Evolutionary conservation across 2,329 filamentous ascomycete genomes (phyloP), one percentile per base, ranked within the genome.

Genomic region (Fusarium buxicola): DNA sequence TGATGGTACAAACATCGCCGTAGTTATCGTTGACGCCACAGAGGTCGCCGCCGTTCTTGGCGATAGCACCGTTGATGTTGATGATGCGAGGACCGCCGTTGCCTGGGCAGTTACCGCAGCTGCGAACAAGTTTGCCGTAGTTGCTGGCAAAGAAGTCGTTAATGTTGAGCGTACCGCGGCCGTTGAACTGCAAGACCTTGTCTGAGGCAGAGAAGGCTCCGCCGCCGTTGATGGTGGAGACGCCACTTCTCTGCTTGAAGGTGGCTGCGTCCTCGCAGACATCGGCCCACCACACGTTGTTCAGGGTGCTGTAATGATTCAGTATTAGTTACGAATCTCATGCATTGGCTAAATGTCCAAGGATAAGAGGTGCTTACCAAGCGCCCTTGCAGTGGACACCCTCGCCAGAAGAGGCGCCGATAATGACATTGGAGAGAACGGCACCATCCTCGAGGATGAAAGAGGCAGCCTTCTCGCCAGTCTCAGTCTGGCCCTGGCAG

Each of bases 241-340:
- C 62, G 3, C 68, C 69, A 6, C 55, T 56, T 5, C 30, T 41
- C 32, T 68, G 67, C 70, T 72, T 51, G 69, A 71, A 71, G 41
- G 71, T 63, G 8, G 46, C 54, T 28, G 78, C 79, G 32, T 82
- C 78, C 60, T 82, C 80, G 38, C 80, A 82, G 35, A 82, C 79
- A 27, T 79, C 77, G 40, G 79, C 76, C 66, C 81, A 84, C 77
- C 80, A 82, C 45, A 83, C 81, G 27, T 77, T 78, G 64, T 76
- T 74, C 3, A 82, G 54, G 2, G 73, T 80, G 69, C 80, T 82
- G 4, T 73, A 59, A 11, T 80, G 80, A 36, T 75, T 69, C 80
- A 82, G 72, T 82, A 79, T 7, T 82, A 75, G 32, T 80, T 80
- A 63, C 82, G 50, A 4, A 61, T 56, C 24, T 60, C n/a, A 21